These are phyloP conservation scores for Moringa oleifera DNA, from an alignment of 345 rosid genomes.

Conservation along the genomic window DNA sequence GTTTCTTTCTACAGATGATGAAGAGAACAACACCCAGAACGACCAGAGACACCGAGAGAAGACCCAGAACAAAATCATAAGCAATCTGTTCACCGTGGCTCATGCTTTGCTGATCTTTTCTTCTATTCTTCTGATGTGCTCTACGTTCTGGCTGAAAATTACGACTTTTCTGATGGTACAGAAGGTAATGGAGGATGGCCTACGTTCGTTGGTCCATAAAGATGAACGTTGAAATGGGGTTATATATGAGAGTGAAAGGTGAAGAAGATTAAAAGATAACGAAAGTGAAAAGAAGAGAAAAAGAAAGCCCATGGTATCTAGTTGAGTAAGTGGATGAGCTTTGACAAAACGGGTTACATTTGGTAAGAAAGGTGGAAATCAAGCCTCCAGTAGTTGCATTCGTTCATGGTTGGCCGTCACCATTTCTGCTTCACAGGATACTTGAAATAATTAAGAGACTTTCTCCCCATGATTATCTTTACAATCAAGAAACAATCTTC, in stretches of 20 bases:
- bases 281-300: neutral
- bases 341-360: constrained; percentile 21
- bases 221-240: neutral
- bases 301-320: constrained; percentile 3
- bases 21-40: constrained; percentile 40
- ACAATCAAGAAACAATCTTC: too few relatives aligned
- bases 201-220: neutral
- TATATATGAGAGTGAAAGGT: constrained; percentile 7
- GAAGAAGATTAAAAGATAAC: neutral
- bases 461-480: too few relatives aligned
- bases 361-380: constrained; percentile 29
- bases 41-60: constrained; percentile 38
- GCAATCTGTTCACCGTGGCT: constrained; percentile 33
- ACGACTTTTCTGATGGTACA: neutral
- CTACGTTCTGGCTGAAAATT: neutral
- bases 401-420: constrained; percentile 31
- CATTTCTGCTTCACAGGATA: constrained; percentile 4
- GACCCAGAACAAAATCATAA: constrained; percentile 40
- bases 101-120: constrained; percentile 22
- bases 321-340: constrained; percentile 3
- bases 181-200: neutral
- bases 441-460: too few relatives aligned
- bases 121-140: neutral
- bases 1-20: constrained; percentile 48
- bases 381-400: neutral